These are phyloP conservation scores for Penicillium pulvis DNA, from an alignment of 495 filamentous ascomycete genomes.

Conservation along the genomic window DNA sequence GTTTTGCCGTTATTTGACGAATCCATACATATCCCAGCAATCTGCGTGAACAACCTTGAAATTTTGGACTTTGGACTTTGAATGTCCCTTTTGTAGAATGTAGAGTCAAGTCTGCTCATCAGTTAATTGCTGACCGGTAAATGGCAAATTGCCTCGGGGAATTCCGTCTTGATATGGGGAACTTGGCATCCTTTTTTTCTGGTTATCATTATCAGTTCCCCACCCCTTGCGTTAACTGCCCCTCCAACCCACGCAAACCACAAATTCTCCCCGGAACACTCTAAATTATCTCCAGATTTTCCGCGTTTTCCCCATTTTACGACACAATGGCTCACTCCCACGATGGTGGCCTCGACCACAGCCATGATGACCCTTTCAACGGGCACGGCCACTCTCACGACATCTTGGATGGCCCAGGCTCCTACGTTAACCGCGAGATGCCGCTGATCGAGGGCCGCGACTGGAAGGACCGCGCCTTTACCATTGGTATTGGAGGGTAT, in stretches of 20 bases:
- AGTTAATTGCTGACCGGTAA: too few species aligned
- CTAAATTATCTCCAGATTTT: neutral
- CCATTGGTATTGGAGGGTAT: slow-evolving; percentile 94
- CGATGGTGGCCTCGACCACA: slow-evolving; percentile 52
- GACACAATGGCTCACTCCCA: slow-evolving; percentile 49
- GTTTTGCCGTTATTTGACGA: slow-evolving; percentile 32
- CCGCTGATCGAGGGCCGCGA: slow-evolving; percentile 84
- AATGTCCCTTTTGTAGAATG: neutral
- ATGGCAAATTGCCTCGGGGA: slow-evolving; percentile 14
- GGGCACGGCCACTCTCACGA: slow-evolving; percentile 96
- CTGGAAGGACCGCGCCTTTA: slow-evolving; percentile 92
- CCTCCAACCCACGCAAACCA: slow-evolving; percentile 17
- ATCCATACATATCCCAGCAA: slow-evolving; percentile 28
- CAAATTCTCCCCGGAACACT: neutral
- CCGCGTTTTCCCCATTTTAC: neutral
- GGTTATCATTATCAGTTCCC: slow-evolving; percentile 23
- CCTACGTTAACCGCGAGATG: slow-evolving; percentile 88
- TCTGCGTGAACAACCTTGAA: slow-evolving; percentile 1
- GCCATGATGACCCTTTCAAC: slow-evolving; percentile 64
- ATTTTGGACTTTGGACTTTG: slow-evolving; percentile 4
- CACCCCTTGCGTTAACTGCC: slow-evolving; percentile 27
- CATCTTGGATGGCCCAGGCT: slow-evolving; percentile 92
- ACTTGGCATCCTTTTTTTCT: slow-evolving; percentile 30
- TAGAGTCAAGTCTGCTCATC: too few species aligned
- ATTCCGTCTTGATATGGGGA: slow-evolving; percentile 18